Base-by-base conservation (phyloP, 305 asterid species). In the Rubia balearica region DNA sequence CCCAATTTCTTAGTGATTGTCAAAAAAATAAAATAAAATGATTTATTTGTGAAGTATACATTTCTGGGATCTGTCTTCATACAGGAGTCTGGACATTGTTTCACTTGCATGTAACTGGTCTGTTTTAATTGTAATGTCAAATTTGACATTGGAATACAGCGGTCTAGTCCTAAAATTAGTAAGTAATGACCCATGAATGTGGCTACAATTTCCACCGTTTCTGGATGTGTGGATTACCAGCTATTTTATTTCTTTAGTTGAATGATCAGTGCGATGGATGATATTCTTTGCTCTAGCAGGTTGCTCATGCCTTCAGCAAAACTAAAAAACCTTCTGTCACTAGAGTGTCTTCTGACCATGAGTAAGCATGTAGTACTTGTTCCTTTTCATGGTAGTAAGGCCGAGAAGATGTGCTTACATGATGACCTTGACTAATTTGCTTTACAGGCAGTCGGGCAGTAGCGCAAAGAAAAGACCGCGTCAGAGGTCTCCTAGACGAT, bases 401-500 rank as follows among this genome's bases (percentile, higher is more conserved):
- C 45, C 14, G 17, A 14, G 61, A 13, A 59, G 53, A 40, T 14
- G 38, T 11, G n/a, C 16, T 33, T 56, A 46, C 16, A 19, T 55
- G n/a, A 43, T 46, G 38, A 33, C 38, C 38, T 33, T 42, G 64
- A 14, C 21, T 21, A 61, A 64, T n/a, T 16, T 22, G 45, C 61
- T 48, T 74, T 74, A 76, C 86, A 88, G 96, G 83, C 92, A 83
- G 72, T 79, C 81, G 14, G 88, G 81, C 74, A 77, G 85, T 84
- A 86, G 89, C 75, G 85, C 86, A 24, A 88, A 80, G 93, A 91
- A 89, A 77, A 78, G 90, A 84, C 80, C 80, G 16, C 75, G 86
- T 73, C 81, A 68, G 43, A 80, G 79, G 42, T 84, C 85, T 7
- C 82, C 80, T 8, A 77, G 80, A 68, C 76, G 75, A 81, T 51